These are phyloP conservation scores for Termitomyces sp. DNA, from an alignment of 768 basidiomycete species.

Conservation along the genomic window DNA sequence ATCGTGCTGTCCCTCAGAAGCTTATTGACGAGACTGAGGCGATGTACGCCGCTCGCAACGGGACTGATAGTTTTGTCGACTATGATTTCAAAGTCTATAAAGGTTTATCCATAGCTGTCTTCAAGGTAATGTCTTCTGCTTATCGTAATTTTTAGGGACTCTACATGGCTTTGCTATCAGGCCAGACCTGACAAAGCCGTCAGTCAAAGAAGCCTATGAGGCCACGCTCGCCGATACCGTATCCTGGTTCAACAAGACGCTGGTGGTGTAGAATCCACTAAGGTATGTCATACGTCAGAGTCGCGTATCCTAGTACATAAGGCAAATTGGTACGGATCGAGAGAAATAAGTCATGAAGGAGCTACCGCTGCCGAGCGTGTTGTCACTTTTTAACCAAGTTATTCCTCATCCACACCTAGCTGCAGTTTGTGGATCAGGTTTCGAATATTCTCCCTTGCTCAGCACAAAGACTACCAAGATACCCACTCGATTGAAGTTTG, in stretches of 20 bases:
- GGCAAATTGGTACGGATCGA: too few relatives aligned
- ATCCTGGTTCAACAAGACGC: constrained; percentile 15
- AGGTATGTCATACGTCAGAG: neutral
- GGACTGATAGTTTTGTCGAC: constrained; percentile 14
- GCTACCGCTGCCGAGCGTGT: too few relatives aligned
- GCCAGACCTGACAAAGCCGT: constrained; percentile 17
- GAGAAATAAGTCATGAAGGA: too few relatives aligned
- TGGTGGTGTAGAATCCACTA: constrained; percentile 4
- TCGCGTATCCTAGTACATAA: too few relatives aligned
- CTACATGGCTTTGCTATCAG: constrained; percentile 20
- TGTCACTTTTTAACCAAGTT: too few relatives aligned
- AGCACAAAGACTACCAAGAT: neutral
- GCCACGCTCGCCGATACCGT: constrained; percentile 17
- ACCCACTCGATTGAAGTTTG: neutral
- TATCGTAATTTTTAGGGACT: constrained; percentile 12
- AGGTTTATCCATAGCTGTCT: constrained; percentile 3
- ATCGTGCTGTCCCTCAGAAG: neutral
- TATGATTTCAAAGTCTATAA: constrained; percentile 19
- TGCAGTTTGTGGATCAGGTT: neutral
- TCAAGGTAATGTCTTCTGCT: neutral
- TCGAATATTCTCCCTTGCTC: too few relatives aligned
- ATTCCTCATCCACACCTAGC: too few relatives aligned
- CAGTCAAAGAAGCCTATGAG: constrained; percentile 18
- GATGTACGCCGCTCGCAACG: constrained; percentile 14
- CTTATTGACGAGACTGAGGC: constrained; percentile 12